A percentile compares a stretch with the other conserved stretches of the same genome.
Evolutionary conservation across 345 rosid species (phyloP).

Genomic region (Hevea brasiliensis): DNA sequence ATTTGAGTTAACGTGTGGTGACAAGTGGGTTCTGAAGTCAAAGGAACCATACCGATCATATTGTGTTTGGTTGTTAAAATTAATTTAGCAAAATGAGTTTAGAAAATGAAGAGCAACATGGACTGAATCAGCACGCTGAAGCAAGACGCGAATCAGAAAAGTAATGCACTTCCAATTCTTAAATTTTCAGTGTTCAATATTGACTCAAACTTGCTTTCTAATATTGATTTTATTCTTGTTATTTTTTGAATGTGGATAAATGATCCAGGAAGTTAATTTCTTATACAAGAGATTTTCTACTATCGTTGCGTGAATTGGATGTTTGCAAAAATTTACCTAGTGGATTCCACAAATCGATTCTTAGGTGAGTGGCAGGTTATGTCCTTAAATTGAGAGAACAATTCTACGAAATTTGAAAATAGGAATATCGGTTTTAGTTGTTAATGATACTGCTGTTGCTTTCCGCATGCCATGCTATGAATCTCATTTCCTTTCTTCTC

Average conservation of each 20-base stretch:
- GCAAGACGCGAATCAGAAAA: slow-evolving; percentile 34
- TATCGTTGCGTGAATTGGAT: slow-evolving; percentile 69
- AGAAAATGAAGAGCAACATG: slow-evolving; percentile 44
- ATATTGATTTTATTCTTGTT: slow-evolving; percentile 4
- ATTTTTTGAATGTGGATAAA: background rate
- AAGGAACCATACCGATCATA: background rate
- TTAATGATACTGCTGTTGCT: background rate
- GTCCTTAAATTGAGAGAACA: background rate
- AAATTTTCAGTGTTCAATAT: slow-evolving; percentile 3
- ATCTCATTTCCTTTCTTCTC: slow-evolving; percentile 12
- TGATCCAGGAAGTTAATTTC: slow-evolving; percentile 59
- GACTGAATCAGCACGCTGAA: slow-evolving; percentile 43
- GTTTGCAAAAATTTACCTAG: slow-evolving; percentile 68
- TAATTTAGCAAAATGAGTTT: slow-evolving; percentile 59
- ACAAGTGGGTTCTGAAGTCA: background rate
- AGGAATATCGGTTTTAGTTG: background rate
- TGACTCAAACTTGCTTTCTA: background rate
- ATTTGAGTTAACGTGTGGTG: slow-evolving; percentile 6
- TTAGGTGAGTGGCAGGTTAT: slow-evolving; percentile 43
- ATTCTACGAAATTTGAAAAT: background rate
- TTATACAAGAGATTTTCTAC: slow-evolving; percentile 66
- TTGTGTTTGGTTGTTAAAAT: background rate
- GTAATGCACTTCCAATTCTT: slow-evolving; percentile 30
- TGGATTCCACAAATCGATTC: slow-evolving; percentile 56
- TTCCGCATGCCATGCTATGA: slow-evolving; percentile 14